Percentiles rank a stretch among this genome's conserved stretches.
These are phyloP conservation scores for Colletotrichum graminicola DNA, from an alignment of 2,329 filamentous ascomycete genomes.

Conservation along the genomic window DNA sequence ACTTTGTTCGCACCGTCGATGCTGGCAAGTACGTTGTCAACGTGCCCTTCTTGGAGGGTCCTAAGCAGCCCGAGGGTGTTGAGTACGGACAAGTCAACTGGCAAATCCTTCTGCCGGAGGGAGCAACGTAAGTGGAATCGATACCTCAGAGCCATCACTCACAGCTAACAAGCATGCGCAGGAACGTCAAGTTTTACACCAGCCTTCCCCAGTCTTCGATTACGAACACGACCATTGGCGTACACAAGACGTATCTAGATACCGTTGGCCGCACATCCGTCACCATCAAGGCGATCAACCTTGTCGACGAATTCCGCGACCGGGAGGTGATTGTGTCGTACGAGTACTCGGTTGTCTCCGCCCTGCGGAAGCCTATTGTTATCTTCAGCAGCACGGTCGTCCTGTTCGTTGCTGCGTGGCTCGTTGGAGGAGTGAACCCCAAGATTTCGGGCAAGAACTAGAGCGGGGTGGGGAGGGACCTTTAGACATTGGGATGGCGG, in stretches of 20 bases:
- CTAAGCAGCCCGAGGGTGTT: constrained; percentile 85
- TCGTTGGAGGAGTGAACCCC: constrained; percentile 82
- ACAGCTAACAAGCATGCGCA: constrained; percentile 60
- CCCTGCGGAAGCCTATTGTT: constrained; percentile 87
- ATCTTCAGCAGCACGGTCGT: constrained; percentile 79
- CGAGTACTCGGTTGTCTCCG: constrained; percentile 80
- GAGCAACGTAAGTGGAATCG: constrained; percentile 75
- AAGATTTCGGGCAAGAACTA: constrained; percentile 72
- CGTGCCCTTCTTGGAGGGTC: constrained; percentile 93
- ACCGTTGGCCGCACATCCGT: constrained; percentile 89
- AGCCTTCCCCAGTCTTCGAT: constrained; percentile 75
- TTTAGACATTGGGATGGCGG: constrained; percentile 26
- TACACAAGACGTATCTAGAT: constrained; percentile 94
- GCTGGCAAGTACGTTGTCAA: constrained; percentile 81
- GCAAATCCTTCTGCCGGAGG: constrained; percentile 89
- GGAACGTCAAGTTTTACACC: constrained; percentile 83
- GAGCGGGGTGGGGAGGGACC: constrained; percentile 1
- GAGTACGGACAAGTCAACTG: constrained; percentile 86
- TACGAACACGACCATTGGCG: constrained; percentile 66
- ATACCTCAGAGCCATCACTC: not conserved
- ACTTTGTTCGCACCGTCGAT: constrained; percentile 76
- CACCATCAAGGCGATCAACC: constrained; percentile 82
- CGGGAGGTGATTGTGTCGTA: constrained; percentile 89
- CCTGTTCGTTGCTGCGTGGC: constrained; percentile 82
- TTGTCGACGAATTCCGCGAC: constrained; percentile 91